A percentile compares a stretch with the other conserved stretches of the same genome.
Evolutionary conservation across 805 yeast species (phyloP).

Genomic region (Kluyveromyces lactis): DNA sequence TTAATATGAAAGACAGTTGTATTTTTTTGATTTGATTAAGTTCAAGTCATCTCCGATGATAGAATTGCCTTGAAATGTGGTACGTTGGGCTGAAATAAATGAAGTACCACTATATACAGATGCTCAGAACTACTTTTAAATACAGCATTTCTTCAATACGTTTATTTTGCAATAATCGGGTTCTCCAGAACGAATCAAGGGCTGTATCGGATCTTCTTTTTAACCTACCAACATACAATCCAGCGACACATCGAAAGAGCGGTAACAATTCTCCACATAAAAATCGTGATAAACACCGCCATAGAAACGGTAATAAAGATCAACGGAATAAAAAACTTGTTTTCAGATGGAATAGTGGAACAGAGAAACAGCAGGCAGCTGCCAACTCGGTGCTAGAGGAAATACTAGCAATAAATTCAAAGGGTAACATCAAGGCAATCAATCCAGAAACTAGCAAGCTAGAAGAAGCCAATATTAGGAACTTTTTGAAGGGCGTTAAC

Average conservation of each 20-base stretch:
- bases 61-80: too few species aligned
- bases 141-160: too few species aligned
- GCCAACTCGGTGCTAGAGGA: constrained; percentile 16
- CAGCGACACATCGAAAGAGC: not conserved
- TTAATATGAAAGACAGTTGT: too few species aligned
- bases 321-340: constrained; percentile 6
- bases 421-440: constrained; percentile 20
- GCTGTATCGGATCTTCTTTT: not conserved
- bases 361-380: constrained; percentile 24
- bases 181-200: not conserved
- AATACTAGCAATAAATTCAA: constrained; percentile 16
- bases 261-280: not conserved
- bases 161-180: too few species aligned
- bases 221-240: not conserved
- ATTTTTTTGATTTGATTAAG: too few species aligned
- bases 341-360: constrained; percentile 24
- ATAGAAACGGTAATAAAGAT: not conserved
- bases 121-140: too few species aligned
- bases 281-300: not conserved
- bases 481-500: constrained; percentile 20
- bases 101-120: too few species aligned
- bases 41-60: too few species aligned
- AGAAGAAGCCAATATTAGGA: constrained; percentile 16
- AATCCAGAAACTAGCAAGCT: constrained; percentile 16
- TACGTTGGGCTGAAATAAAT: too few species aligned